Evolutionary conservation across 495 filamentous ascomycete species (phyloP), one percentile per base, ranked within the genome.

Genomic region (Xylaria telfairii): DNA sequence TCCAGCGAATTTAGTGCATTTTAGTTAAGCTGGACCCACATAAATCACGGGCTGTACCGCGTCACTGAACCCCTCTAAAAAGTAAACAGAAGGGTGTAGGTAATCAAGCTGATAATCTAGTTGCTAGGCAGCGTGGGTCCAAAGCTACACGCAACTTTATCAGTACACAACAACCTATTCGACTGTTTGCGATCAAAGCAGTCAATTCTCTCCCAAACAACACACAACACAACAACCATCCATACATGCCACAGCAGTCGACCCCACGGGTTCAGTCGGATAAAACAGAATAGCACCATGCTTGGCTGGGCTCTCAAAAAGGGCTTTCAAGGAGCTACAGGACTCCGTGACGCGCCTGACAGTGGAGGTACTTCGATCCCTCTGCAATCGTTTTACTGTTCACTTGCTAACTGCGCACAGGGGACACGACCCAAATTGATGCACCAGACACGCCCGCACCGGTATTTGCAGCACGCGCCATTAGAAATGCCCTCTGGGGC

Each of bases 381-480:
- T 28, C 32, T 4, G 41, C 19, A 34, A 66, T 28, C 12, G 59
- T 13, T 28, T 0, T 3, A 24, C 65, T n/a, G 32, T 49, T 44
- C 4, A 21, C 64, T 51, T 34, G 30, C 71, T 77, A 75, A 74
- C 56, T 32, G 57, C 67, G 26, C 63, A 17, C 61, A 81, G 76
- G 80, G 69, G 85, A 85, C 71, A 83, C 84, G 39, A 79, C 81
- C 1, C 82, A 85, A 68, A 72, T 84, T 24, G 93, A 97, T 54
- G 85, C 87, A 9, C 96, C 95, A 69, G 93, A 97, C 72, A 98
- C 96, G 7, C 96, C 96, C 13, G 96, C 94, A 32, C 94, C 95
- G 28, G 88, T 97, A 2, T 98, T 99, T 83, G 95, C 95, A 15
- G 88, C 96, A 68, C 94, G 95, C 75, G 96, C 96, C 21, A 90